These are phyloP conservation scores for Penicillium occitanis DNA, from an alignment of 2,329 filamentous ascomycete genomes.

Conservation along the genomic window DNA sequence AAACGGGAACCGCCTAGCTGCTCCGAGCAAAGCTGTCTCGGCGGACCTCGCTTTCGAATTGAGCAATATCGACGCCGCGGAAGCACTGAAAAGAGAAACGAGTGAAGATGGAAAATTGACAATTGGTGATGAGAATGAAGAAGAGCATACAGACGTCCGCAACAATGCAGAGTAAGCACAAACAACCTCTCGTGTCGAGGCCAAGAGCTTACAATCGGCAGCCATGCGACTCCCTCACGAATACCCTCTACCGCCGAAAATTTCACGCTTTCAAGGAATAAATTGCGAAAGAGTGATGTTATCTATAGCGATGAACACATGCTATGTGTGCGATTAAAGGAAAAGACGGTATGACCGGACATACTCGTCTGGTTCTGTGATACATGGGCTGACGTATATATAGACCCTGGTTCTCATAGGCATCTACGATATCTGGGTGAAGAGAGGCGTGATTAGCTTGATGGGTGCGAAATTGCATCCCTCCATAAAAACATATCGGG, in stretches of 20 bases:
- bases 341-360: constrained; percentile 36
- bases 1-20: constrained; percentile 22
- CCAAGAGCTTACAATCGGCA: constrained; percentile 25
- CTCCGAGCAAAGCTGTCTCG: constrained; percentile 4
- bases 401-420: constrained; percentile 51
- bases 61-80: constrained; percentile 14
- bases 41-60: constrained; percentile 4
- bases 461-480: constrained; percentile 59
- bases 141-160: not conserved
- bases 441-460: constrained; percentile 55
- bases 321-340: constrained; percentile 42
- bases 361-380: not conserved
- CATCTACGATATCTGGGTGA: constrained; percentile 58
- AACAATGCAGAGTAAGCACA: constrained; percentile 11
- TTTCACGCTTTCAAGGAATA: constrained; percentile 42
- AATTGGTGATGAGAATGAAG: not conserved
- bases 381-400: not conserved
- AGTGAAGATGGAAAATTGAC: not conserved
- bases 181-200: not conserved
- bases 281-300: constrained; percentile 38
- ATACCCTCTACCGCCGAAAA: constrained; percentile 35
- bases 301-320: constrained; percentile 39
- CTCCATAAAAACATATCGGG: constrained; percentile 44
- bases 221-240: constrained; percentile 35
- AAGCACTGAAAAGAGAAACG: not conserved